A percentile compares a stretch with the other conserved stretches of the same genome.
These are phyloP conservation scores for Fraxinus quadrangulata DNA, from an alignment of 257 asterid species.

Conservation along the genomic window DNA sequence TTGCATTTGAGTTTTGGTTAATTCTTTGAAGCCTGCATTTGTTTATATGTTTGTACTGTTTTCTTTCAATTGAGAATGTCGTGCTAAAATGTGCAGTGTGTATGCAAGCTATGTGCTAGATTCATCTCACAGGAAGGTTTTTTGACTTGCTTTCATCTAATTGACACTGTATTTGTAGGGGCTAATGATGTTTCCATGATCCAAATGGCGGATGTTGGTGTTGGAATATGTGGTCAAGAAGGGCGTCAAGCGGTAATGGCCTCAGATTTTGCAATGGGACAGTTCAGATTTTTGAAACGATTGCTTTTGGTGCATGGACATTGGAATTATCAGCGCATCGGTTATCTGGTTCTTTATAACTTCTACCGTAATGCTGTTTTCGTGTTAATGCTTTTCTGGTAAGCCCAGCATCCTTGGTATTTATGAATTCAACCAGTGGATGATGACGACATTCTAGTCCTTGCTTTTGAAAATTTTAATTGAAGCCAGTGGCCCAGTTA, in stretches of 20 bases:
- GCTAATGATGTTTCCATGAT: constrained; percentile 99
- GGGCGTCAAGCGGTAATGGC: constrained; percentile 99
- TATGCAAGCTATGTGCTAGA: constrained; percentile 11
- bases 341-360: constrained; percentile 88
- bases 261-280: constrained; percentile 99
- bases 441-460: constrained; percentile 2
- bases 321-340: constrained; percentile 96
- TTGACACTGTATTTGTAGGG: constrained; percentile 51
- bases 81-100: constrained; percentile 10
- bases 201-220: constrained; percentile 99
- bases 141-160: constrained; percentile 31
- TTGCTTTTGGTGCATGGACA: constrained; percentile 97
- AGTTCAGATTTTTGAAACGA: constrained; percentile 81
- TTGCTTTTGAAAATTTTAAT: constrained; percentile 5
- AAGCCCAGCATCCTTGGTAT: constrained; percentile 26
- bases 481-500: not conserved
- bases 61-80: constrained; percentile 10
- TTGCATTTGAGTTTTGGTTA: constrained; percentile 16
- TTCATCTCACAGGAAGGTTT: constrained; percentile 10
- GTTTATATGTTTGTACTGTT: constrained; percentile 31
- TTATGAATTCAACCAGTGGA: constrained; percentile 14
- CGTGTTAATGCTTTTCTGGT: constrained; percentile 99
- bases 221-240: constrained; percentile 98
- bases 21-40: constrained; percentile 46
- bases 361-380: constrained; percentile 98